Base-by-base conservation (phyloP, 2,329 filamentous ascomycete species). In the Sporothrix pseudoabietina region DNA sequence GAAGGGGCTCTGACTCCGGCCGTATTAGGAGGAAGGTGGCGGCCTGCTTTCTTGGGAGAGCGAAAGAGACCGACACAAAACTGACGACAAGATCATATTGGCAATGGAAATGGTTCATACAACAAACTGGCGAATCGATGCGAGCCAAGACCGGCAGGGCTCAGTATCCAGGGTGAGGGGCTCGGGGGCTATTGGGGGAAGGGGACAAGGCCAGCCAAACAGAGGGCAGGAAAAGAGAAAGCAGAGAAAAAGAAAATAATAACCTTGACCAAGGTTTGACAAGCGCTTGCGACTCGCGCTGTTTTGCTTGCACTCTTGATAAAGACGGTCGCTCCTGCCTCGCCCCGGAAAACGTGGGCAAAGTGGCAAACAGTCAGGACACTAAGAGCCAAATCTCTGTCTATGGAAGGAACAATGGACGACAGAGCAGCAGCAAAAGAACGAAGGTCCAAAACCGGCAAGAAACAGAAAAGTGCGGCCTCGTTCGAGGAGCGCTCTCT, bases 11-110 rank as follows among this genome's bases (percentile, higher is more conserved):
- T 49, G 63, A 19, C 41, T 66, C 41, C 57, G 30, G 61, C 9
- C 52, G 52, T 10, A 47, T 10, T 10, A 47, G 16, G 10, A 63
- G 19, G 19, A 63, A 39, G 32, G 52, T n/a, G 22, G 22, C n/a
- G 44, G 16, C 44, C 44, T 49, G 44, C 14, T 49, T 49, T 49
- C 14, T 44, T 44, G 16, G 44, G 44, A 16, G 30, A 44, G 47
- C 1, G 54, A 39, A 19, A 57, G 16, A 7, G 39, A 30, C 8
- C 9, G 14, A n/a, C 1, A 26, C 2, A 1, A 65, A 72, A 72
- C 32, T 2, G 22, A 66, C 59, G 71, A 72, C 71, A 66, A 16
- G 35, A 55, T 35, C 61, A 55, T 30, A 72, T 55, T 66, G 57
- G 71, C 49, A 72, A 65, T 57, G 59, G 59, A 72, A 72, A 66